Evolutionary conservation across 441 rosid species (phyloP).

Genomic region (Pelargonium cotyledonis): DNA sequence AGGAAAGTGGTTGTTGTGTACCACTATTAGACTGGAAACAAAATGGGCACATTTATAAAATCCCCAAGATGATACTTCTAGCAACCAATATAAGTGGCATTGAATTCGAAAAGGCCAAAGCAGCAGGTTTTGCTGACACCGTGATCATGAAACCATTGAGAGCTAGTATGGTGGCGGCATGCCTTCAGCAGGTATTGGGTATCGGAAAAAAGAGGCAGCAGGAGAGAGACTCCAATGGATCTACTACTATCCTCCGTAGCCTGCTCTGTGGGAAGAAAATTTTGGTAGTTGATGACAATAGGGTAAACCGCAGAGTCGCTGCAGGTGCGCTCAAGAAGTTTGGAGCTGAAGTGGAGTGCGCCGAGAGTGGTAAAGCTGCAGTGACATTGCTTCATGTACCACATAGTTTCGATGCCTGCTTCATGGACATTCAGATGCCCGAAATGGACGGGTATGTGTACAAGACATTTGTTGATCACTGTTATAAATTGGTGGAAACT

Average conservation of each 20-base stretch:
- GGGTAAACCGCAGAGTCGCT: conserved; percentile 83
- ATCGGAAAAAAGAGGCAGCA: conserved; percentile 53
- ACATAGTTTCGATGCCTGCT: conserved; percentile 85
- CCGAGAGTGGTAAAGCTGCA: conserved; percentile 77
- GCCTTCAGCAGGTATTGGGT: conserved; percentile 77
- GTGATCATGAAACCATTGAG: conserved; percentile 90
- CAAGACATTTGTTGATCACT: too few relatives aligned
- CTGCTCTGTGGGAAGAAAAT: conserved; percentile 69
- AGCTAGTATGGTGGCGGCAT: conserved; percentile 94
- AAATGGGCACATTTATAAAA: conserved; percentile 40
- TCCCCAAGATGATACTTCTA: conserved; percentile 65
- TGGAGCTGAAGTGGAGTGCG: conserved; percentile 85
- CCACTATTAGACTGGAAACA: conserved; percentile 36
- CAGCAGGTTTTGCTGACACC: conserved; percentile 76
- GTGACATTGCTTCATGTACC: conserved; percentile 63
- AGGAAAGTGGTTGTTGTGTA: conserved; percentile 35
- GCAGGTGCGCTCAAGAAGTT: conserved; percentile 91
- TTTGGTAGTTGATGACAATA: conserved; percentile 89
- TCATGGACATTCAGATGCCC: conserved; percentile 99
- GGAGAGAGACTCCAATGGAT: conserved; percentile 38
- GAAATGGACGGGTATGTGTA: conserved; percentile 98
- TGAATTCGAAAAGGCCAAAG: conserved; percentile 62
- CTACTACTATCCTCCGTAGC: conserved; percentile 40
- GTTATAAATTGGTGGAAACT: too few relatives aligned
- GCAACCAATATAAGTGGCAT: conserved; percentile 62